Conservation (phyloP, 352 stramenopile species). For the Phytophthora brassicae region DNA sequence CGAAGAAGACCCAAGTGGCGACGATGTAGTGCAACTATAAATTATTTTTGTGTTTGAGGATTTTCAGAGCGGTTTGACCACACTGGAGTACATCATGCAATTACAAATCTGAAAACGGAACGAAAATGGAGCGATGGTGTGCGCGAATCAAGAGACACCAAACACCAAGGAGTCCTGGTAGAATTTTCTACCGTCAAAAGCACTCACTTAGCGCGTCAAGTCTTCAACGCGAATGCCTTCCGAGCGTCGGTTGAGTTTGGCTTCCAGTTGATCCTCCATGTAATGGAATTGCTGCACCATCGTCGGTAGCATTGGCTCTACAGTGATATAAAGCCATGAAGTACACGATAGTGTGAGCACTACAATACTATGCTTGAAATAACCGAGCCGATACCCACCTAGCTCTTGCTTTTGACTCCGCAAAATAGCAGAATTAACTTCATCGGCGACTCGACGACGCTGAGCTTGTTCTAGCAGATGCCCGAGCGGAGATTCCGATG, state of each 20-base stretch:
- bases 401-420: conserved; percentile 75
- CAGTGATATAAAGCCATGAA: background rate
- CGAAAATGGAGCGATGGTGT: conserved; percentile 2
- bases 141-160: background rate
- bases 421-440: conserved; percentile 78
- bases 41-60: conserved; percentile 41
- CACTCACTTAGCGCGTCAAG: conserved; percentile 22
- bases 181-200: background rate
- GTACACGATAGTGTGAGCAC: conserved; percentile 5
- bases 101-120: conserved; percentile 20
- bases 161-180: conserved; percentile 2
- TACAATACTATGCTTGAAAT: background rate
- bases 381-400: conserved; percentile 29
- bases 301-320: conserved; percentile 74
- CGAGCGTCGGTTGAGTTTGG: conserved; percentile 57
- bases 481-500: conserved; percentile 51
- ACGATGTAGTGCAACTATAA: conserved; percentile 35
- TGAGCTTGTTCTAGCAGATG: conserved; percentile 65
- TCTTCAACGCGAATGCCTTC: conserved; percentile 55
- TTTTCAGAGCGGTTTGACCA: conserved; percentile 9
- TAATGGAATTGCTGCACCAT: conserved; percentile 80
- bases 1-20: conserved; percentile 34
- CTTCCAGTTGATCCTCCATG: conserved; percentile 72
- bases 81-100: conserved; percentile 22
- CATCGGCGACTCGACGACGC: conserved; percentile 63